Evolutionary conservation across 2,329 filamentous ascomycete species (phyloP).

Genomic region (Pseudogymnoascus verrucosus): DNA sequence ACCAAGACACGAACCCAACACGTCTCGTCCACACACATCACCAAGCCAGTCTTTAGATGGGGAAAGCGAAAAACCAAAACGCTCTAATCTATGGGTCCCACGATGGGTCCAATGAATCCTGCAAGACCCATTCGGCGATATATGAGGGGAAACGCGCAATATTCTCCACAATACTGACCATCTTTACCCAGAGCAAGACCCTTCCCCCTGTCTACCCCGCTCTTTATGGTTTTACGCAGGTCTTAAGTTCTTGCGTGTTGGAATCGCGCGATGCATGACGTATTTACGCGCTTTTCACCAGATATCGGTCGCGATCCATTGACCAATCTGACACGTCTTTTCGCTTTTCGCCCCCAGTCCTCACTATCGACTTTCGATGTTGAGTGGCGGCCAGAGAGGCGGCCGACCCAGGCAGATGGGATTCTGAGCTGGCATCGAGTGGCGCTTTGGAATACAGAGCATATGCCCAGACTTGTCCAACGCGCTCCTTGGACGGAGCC

Average conservation of each 20-base stretch:
- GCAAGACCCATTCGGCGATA: background rate
- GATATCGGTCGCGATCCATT: background rate
- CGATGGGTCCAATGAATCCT: background rate
- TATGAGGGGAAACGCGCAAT: slow-evolving; percentile 1
- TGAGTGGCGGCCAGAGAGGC: background rate
- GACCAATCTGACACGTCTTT: background rate
- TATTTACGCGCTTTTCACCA: slow-evolving; percentile 6
- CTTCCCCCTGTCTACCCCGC: slow-evolving; percentile 5
- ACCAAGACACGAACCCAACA: slow-evolving; percentile 7
- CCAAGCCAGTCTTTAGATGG: background rate
- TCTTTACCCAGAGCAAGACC: background rate
- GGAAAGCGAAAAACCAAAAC: slow-evolving; percentile 4
- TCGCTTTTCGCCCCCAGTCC: background rate
- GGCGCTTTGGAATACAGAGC: background rate
- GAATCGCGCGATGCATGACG: slow-evolving; percentile 6
- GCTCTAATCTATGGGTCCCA: background rate
- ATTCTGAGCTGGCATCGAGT: background rate
- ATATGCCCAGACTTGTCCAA: background rate
- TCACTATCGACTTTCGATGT: background rate
- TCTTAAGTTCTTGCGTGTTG: slow-evolving; percentile 6
- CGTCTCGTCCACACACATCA: background rate
- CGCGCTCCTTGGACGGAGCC: background rate
- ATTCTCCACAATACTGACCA: background rate
- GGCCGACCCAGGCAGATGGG: background rate
- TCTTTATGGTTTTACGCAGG: slow-evolving; percentile 8